Evolutionary conservation across 768 basidiomycete genomes (phyloP), one percentile per base, ranked within the genome.

Genomic region (Rhizopogon vulgaris): DNA sequence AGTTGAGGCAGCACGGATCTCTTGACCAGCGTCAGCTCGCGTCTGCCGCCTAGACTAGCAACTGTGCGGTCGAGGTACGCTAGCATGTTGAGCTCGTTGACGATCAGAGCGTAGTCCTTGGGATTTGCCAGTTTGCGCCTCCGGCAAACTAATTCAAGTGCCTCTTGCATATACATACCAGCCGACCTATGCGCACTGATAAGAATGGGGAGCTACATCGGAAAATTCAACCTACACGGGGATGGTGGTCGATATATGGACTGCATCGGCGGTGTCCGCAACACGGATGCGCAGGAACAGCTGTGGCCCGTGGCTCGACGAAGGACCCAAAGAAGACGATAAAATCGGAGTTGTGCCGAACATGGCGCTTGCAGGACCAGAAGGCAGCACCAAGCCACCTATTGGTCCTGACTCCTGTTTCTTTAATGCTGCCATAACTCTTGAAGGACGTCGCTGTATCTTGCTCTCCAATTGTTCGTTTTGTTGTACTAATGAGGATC

Each of bases 131-230:
- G 68, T 60, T 81, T 82, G 45, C 85, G 78, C 62, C 80, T 82
- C 36, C 79, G 75, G 63, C 89, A 92, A 1, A 91, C 85, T 18
- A 84, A 74, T 55, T 96, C 95, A 22, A 96, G 78, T 1, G 91
- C 90, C 67, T 98, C 95, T 60, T 94, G 93, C 82, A 97, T 87
- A 66, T 98, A 98, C 86, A 93, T 96, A 8, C 90, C 92, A 12
- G 90, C 84, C 8, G 92, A 84, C 5, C 87, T 90, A 60, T 38
- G 15, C 14, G 36, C 15, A 27, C 14, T 27, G 4, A 27, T 42
- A 36, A 9, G 54, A 0, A 17, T 28, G 7, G 30, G 24, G 45
- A 42, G 41, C 17, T 28, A 34, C 39, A 38, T 2, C 30, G 38
- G 25, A 28, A 8, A 24, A 9, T 0, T 5, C 30, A n/a, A 73